These are phyloP conservation scores for Phytophthora crassamura DNA, from an alignment of 352 stramenopile species.

Conservation along the genomic window DNA sequence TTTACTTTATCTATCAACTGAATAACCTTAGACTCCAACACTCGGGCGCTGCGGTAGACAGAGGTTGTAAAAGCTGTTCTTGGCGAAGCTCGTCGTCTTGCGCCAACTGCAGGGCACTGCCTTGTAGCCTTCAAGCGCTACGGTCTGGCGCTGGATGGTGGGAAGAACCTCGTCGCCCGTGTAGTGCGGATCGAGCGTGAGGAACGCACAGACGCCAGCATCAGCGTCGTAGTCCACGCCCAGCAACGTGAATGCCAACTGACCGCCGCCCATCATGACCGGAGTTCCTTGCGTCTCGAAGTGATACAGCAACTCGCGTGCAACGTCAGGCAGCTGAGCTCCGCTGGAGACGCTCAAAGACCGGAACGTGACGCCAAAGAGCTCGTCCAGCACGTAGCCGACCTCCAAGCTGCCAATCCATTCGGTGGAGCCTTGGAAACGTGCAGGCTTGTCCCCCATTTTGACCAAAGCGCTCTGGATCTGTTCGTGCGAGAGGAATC, in stretches of 20 bases:
- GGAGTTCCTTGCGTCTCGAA: constrained; percentile 82
- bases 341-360: constrained; percentile 71
- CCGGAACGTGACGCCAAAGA: constrained; percentile 77
- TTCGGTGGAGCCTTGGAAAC: constrained; percentile 71
- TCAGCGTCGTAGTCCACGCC: constrained; percentile 76
- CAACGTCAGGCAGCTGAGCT: constrained; percentile 59
- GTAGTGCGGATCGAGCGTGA: constrained; percentile 89
- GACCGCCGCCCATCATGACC: constrained; percentile 88
- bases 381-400: constrained; percentile 81
- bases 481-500: constrained; percentile 59
- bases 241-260: constrained; percentile 84
- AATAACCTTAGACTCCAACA: constrained; percentile 24
- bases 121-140: constrained; percentile 79
- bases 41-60: constrained; percentile 73
- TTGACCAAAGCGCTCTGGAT: constrained; percentile 82
- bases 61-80: constrained; percentile 80
- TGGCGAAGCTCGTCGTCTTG: constrained; percentile 60
- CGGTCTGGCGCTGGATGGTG: constrained; percentile 68
- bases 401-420: constrained; percentile 91
- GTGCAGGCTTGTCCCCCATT: constrained; percentile 81
- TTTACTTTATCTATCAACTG: constrained; percentile 2
- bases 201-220: constrained; percentile 69
- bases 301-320: constrained; percentile 73
- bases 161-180: constrained; percentile 67
- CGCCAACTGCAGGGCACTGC: constrained; percentile 73